Conservation (phyloP, 768 basidiomycete species). For the Scleroderma citrinum region DNA sequence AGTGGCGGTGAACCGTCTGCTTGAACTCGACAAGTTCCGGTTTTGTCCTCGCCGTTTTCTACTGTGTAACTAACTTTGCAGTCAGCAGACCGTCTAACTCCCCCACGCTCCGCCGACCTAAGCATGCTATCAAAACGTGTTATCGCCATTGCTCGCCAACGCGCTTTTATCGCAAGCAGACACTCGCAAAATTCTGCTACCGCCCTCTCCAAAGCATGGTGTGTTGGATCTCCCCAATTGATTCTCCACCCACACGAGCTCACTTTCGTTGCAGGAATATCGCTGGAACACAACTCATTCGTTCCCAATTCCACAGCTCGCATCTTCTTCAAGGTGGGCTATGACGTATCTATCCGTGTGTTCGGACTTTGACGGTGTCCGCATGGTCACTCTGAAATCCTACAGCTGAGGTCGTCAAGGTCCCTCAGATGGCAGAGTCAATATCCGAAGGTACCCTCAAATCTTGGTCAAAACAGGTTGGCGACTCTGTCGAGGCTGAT, state of each 20-base stretch:
- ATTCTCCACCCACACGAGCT: constrained; percentile 8
- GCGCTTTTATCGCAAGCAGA: constrained; percentile 39
- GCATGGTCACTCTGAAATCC: constrained; percentile 2
- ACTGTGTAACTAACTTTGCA: no score
- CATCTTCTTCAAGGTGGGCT: constrained; percentile 60
- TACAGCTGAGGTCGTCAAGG: constrained; percentile 85
- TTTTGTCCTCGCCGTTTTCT: no score
- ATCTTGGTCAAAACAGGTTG: constrained; percentile 89
- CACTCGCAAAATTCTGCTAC: constrained; percentile 26
- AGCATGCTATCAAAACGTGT: constrained; percentile 68
- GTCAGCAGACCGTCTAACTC: no score
- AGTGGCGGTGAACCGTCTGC: no score
- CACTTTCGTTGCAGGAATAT: constrained; percentile 34
- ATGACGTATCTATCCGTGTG: constrained; percentile 12
- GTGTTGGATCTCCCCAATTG: constrained; percentile 10
- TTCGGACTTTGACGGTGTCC: constrained; percentile 8
- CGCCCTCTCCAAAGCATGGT: constrained; percentile 45
- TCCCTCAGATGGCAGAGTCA: constrained; percentile 97
- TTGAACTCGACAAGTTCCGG: no score
- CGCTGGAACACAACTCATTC: constrained; percentile 40
- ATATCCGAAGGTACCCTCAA: constrained; percentile 97
- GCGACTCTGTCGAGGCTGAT: constrained; percentile 84
- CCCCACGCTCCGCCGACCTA: no score
- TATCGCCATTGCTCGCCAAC: constrained; percentile 57
- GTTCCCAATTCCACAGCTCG: constrained; percentile 65